These are phyloP conservation scores for Ophiorrhiza pumila DNA, from an alignment of 257 asterid genomes.

Conservation along the genomic window DNA sequence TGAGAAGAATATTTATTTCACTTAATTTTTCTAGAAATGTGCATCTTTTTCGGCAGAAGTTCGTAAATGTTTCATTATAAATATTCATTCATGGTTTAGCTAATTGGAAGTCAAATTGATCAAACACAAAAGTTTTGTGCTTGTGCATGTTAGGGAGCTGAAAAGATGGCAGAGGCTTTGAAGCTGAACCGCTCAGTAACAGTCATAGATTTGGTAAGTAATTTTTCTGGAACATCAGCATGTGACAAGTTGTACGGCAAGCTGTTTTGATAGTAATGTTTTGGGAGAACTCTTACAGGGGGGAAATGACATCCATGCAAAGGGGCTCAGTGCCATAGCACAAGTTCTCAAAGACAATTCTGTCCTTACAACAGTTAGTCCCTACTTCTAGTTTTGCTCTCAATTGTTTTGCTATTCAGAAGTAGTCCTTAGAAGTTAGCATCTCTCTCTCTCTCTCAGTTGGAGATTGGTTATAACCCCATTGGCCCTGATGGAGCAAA, in stretches of 20 bases:
- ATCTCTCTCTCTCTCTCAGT: slow-evolving; percentile 37
- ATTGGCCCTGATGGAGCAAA: slow-evolving; percentile 92
- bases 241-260: neutral
- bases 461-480: slow-evolving; percentile 95
- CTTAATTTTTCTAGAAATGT: neutral
- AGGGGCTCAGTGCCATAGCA: slow-evolving; percentile 68
- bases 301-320: slow-evolving; percentile 87
- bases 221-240: neutral
- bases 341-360: slow-evolving; percentile 81
- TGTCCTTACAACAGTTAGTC: slow-evolving; percentile 65
- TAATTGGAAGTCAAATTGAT: neutral
- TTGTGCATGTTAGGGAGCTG: slow-evolving; percentile 65
- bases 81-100: neutral
- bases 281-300: slow-evolving; percentile 53
- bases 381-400: slow-evolving; percentile 15
- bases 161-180: slow-evolving; percentile 82
- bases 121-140: neutral
- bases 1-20: neutral
- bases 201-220: slow-evolving; percentile 73
- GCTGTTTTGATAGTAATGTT: neutral
- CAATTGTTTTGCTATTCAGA: neutral
- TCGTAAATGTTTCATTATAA: neutral
- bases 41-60: neutral
- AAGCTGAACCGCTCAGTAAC: slow-evolving; percentile 75
- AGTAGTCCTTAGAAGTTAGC: neutral